Base-by-base conservation (phyloP, 352 stramenopile genomes). In the Phytopythium boreale region DNA sequence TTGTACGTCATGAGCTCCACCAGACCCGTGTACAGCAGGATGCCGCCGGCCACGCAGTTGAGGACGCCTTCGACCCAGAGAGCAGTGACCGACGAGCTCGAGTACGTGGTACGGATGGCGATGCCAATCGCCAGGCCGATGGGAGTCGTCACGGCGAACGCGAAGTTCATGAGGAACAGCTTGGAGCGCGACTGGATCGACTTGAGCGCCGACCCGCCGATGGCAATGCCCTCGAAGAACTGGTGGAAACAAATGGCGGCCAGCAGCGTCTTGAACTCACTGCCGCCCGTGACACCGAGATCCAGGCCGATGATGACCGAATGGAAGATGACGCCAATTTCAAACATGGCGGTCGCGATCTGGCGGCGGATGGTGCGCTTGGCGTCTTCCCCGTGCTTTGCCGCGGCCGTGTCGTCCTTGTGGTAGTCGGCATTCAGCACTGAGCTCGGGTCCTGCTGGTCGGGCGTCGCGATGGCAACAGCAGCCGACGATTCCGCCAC, bases 211-310 rank as follows among this genome's bases (percentile, higher is more conserved):
- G 65, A 79, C 47, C 67, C 74, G 44, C 82, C 71, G 39, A 93
- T 74, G 11, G 82, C 77, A 49, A 91, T 74, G 64, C 80, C 82
- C 39, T 90, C 79, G 64, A 91, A 91, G 66, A 93, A 90, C 66
- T 91, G 84, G 63, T 91, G 80, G 70, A 93, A 88, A 63, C 77
- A 80, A 41, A 93, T 71, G 20, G 80, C 84, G 4, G 68, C 78
- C 10, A 93, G 70, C 37, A 90, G 72, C 36, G 79, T 82, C 65
- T 77, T 77, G 72, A 89, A 90, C 24, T 81, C 69, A 4, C 69
- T 63, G 19, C 74, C 73, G 0, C 62, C 62, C 14, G 80, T 77
- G 27, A 91, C 77, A 14, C 79, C 80, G 12, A 93, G 63, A 59
- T 87, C 72, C 17, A 91, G 55, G 27, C 82, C 84, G 15, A 93